These are phyloP conservation scores for Pugionium cornutum DNA, from an alignment of 345 rosid species.

Conservation along the genomic window DNA sequence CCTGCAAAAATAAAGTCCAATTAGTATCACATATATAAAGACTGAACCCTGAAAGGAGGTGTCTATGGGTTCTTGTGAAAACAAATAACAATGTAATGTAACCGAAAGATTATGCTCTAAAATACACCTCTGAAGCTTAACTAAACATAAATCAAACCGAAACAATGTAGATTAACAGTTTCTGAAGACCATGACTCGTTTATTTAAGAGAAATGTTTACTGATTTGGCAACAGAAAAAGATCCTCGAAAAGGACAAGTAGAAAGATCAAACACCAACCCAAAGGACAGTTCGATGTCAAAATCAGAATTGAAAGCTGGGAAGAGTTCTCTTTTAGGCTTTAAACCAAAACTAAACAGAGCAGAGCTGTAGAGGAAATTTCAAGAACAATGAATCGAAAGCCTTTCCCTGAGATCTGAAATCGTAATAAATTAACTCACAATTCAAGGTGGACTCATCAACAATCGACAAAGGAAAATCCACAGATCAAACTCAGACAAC, in stretches of 20 bases:
- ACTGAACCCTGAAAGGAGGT: conserved; percentile 1
- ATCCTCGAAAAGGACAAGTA: conserved; percentile 8
- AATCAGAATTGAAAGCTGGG: conserved; percentile 8
- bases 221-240: conserved; percentile 8
- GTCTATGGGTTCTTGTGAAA: neutral
- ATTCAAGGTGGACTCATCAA: conserved; percentile 34
- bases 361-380: neutral
- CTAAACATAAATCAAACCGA: neutral
- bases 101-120: neutral
- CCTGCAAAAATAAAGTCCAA: conserved; percentile 25
- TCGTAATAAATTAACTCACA: neutral
- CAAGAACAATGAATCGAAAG: conserved; percentile 15
- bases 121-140: neutral
- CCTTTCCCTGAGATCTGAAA: conserved; percentile 4
- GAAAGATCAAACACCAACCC: conserved; percentile 12
- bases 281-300: conserved; percentile 20
- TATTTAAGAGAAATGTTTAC: neutral
- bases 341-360: conserved; percentile 20
- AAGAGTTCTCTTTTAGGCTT: conserved; percentile 8
- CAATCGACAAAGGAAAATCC: conserved; percentile 24
- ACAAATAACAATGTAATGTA: conserved; percentile 3
- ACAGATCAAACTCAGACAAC: conserved; percentile 24
- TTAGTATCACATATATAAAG: conserved; percentile 10
- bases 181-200: neutral
- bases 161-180: conserved; percentile 7